phyloP scores from a whole-genome alignment of 73 alveolate species.

The Paramecium pentaurelia region DNA sequence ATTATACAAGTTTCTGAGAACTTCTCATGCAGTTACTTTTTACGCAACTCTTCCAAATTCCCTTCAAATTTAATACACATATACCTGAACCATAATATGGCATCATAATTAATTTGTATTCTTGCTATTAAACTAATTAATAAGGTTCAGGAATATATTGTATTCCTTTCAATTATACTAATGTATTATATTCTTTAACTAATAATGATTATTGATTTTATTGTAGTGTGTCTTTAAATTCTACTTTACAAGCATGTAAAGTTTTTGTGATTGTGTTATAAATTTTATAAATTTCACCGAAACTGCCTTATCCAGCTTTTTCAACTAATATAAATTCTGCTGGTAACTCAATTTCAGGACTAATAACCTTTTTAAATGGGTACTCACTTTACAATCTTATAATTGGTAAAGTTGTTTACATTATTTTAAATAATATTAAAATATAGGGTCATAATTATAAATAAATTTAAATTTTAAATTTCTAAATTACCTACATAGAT shows the following conservation, averaged over 20 bases:
- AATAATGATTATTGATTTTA: background rate
- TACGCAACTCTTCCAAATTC: conserved; percentile 41
- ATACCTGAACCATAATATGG: conserved; percentile 6
- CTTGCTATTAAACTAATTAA: background rate
- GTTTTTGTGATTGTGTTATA: background rate
- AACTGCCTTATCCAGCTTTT: conserved; percentile 42
- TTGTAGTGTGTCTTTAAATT: conserved; percentile 1
- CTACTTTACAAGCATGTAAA: conserved; percentile 42
- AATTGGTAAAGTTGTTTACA: background rate
- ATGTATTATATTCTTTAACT: conserved; percentile 13
- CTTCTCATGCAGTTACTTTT: background rate
- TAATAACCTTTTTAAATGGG: background rate
- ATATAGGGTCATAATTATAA: too few species aligned
- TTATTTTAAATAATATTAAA: background rate
- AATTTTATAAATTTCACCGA: conserved; percentile 50
- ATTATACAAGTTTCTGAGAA: conserved; percentile 24
- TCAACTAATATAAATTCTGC: conserved; percentile 37
- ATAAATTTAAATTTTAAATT: too few species aligned
- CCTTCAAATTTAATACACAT: background rate
- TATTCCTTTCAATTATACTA: background rate
- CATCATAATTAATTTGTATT: background rate
- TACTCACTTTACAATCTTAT: background rate
- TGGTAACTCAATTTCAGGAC: background rate
- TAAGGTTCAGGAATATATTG: conserved; percentile 10
- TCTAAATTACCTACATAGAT: too few species aligned